Evolutionary conservation across 192 early-diverging fungal genomes (phyloP).

Genomic region (Chytriomyces confervae): DNA sequence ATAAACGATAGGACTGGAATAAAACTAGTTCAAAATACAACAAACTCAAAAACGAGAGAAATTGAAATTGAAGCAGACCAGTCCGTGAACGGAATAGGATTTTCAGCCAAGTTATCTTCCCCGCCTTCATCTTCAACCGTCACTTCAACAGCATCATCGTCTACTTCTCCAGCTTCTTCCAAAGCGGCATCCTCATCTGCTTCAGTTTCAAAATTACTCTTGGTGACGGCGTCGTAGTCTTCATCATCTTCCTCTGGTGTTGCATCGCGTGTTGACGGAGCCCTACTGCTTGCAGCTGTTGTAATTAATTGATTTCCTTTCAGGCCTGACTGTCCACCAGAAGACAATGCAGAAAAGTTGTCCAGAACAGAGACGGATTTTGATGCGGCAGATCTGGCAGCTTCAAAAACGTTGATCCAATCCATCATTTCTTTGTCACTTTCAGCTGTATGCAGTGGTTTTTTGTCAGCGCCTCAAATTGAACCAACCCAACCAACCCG

Average conservation of each 20-base stretch:
- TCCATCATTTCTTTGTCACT: slow-evolving; percentile 70
- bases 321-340: not conserved
- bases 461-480: not conserved
- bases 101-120: not conserved
- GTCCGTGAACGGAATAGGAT: slow-evolving; percentile 14
- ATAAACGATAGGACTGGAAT: slow-evolving; percentile 36
- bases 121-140: slow-evolving; percentile 34
- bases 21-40: slow-evolving; percentile 11
- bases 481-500: not conserved
- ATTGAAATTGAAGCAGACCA: not conserved
- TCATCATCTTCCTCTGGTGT: slow-evolving; percentile 39
- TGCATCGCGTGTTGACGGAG: slow-evolving; percentile 7
- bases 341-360: not conserved
- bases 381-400: slow-evolving; percentile 51
- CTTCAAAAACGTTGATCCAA: slow-evolving; percentile 71
- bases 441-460: slow-evolving; percentile 63
- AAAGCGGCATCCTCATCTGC: not conserved
- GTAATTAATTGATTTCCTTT: not conserved
- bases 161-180: slow-evolving; percentile 24
- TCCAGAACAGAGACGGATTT: not conserved
- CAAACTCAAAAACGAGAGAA: not conserved
- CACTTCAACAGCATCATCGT: slow-evolving; percentile 26
- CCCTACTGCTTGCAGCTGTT: not conserved
- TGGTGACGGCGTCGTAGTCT: slow-evolving; percentile 22
- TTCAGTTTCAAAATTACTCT: not conserved